These are phyloP conservation scores for Picea sitchensis DNA, from an alignment of 75 land plant genomes.

Conservation along the genomic window DNA sequence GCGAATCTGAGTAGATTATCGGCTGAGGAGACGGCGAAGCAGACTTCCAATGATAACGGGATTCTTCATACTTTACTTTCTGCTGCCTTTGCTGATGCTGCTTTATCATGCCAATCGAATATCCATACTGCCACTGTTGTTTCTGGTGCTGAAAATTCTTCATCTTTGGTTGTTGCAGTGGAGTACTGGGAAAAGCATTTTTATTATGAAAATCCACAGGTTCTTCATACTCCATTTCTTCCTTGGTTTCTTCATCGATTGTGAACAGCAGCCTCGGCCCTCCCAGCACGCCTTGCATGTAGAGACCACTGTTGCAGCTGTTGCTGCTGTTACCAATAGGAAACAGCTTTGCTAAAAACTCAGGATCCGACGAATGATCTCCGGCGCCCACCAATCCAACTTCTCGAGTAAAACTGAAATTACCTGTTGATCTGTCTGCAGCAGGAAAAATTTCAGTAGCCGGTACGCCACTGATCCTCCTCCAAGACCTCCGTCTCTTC, in stretches of 20 bases:
- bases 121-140: too few relatives aligned
- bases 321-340: neutral
- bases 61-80: too few relatives aligned
- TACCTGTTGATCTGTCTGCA: neutral
- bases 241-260: constrained; percentile 4
- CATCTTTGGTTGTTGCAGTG: too few relatives aligned
- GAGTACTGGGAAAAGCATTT: too few relatives aligned
- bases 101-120: too few relatives aligned
- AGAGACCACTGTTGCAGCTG: neutral
- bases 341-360: neutral
- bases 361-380: neutral
- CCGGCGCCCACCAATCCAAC: neutral
- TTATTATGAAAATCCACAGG: neutral
- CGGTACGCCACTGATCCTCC: neutral
- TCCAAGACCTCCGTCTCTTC: neutral
- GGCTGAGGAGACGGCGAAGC: too few relatives aligned
- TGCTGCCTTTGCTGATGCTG: too few relatives aligned
- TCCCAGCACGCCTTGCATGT: constrained; percentile 3
- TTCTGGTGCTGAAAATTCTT: too few relatives aligned
- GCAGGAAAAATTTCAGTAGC: neutral
- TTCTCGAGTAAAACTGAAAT: neutral
- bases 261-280: constrained; percentile 6
- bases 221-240: constrained; percentile 3
- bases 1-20: too few relatives aligned
- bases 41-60: too few relatives aligned